Conservation (phyloP, 2,329 filamentous ascomycete species). For the Zymoseptoria pseudotritici region DNA sequence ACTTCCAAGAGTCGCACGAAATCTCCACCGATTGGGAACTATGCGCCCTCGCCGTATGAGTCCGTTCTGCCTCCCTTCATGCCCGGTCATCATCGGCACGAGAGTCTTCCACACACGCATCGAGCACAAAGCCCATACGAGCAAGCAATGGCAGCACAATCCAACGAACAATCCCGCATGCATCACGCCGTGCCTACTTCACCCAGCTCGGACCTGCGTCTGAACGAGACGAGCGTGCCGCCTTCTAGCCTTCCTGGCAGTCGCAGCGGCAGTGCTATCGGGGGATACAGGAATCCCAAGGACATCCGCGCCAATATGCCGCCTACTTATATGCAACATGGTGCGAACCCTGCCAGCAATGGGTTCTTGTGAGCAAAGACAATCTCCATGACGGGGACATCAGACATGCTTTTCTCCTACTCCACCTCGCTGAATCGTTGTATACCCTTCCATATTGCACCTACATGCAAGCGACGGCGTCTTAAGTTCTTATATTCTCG, state of each 20-base stretch:
- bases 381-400: no score
- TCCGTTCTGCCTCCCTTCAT: slow-evolving; percentile 27
- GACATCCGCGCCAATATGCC: slow-evolving; percentile 46
- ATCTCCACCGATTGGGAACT: no score
- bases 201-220: slow-evolving; percentile 13
- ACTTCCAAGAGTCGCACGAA: slow-evolving; percentile 47
- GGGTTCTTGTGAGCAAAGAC: no score
- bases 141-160: slow-evolving; percentile 23
- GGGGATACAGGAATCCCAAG: slow-evolving; percentile 34
- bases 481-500: no score
- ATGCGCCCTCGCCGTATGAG: no score
- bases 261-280: slow-evolving; percentile 18
- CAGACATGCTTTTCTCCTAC: no score
- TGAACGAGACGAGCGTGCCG: slow-evolving; percentile 36
- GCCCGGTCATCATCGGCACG: slow-evolving; percentile 1
- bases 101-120: slow-evolving; percentile 5
- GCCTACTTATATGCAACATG: slow-evolving; percentile 23
- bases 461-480: no score
- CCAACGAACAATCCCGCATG: slow-evolving; percentile 14
- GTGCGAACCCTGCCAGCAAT: no score
- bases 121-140: slow-evolving; percentile 27
- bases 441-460: no score
- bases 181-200: slow-evolving; percentile 31
- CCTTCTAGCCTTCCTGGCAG: slow-evolving; percentile 23
- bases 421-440: no score